Evolutionary conservation across 805 yeast genomes (phyloP).

Genomic region (Candida quercuum): DNA sequence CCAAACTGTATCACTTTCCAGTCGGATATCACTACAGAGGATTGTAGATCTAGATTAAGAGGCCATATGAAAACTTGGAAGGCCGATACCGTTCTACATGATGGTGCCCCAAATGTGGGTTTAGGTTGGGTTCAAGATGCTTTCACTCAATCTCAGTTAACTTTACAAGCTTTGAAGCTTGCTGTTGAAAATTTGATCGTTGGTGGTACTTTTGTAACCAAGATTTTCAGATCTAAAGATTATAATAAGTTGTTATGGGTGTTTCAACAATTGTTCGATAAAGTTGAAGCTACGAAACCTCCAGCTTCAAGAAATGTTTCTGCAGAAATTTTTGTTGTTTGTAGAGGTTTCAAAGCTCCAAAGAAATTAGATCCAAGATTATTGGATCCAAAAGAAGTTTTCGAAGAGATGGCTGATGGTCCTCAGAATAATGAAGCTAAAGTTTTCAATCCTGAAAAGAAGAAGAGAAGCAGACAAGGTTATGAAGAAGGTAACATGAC

Average conservation of each 20-base stretch:
- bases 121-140: slow-evolving; percentile 99
- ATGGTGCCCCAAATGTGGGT: slow-evolving; percentile 99
- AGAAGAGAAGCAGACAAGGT: slow-evolving; percentile 89
- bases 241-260: slow-evolving; percentile 97
- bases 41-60: slow-evolving; percentile 88
- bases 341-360: slow-evolving; percentile 95
- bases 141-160: slow-evolving; percentile 93
- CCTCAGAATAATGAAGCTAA: slow-evolving; percentile 83
- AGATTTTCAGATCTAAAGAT: slow-evolving; percentile 97
- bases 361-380: slow-evolving; percentile 89
- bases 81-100: slow-evolving; percentile 96
- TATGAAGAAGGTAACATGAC: slow-evolving; percentile 89
- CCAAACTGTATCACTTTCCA: slow-evolving; percentile 94
- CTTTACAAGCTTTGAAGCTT: slow-evolving; percentile 85
- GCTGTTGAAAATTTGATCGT: slow-evolving; percentile 89
- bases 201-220: slow-evolving; percentile 95
- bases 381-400: slow-evolving; percentile 87
- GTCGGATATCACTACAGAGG: slow-evolving; percentile 96
- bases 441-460: slow-evolving; percentile 90
- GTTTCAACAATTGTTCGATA: slow-evolving; percentile 90
- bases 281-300: slow-evolving; percentile 98
- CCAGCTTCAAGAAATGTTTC: slow-evolving; percentile 99
- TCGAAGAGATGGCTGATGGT: slow-evolving; percentile 80
- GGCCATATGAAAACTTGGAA: slow-evolving; percentile 99
- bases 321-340: slow-evolving; percentile 97